Evolutionary conservation across 768 basidiomycete genomes (phyloP), one percentile per base, ranked within the genome.

Genomic region (Panellus pusillus): DNA sequence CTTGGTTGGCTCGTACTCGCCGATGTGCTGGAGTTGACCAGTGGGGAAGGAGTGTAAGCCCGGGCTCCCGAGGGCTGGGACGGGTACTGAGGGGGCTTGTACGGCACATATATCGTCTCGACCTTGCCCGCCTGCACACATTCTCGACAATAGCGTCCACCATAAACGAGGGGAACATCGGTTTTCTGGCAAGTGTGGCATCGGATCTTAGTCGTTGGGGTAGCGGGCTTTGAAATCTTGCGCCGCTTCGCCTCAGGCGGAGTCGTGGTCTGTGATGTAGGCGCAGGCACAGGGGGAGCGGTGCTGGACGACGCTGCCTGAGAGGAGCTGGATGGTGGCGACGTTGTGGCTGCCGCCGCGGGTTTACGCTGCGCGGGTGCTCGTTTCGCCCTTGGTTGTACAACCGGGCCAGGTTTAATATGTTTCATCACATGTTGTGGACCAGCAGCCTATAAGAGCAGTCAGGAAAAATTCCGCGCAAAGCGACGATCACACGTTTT

Each of bases 111-210:
- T 0, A 60, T 67, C 24, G 58, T 52, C 18, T 66, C 68, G 3
- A 68, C 74, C 57, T 70, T 76, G 9, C 84, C 83, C 36, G 77
- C 66, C 32, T 84, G 83, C 18, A 81, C 82, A 56, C 87, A 89
- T 11, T 79, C 78, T 18, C 86, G 80, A 69, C 87, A 90, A 64
- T 77, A 89, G 54, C 89, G 78, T 38, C 88, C 89, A 52, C 87
- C 87, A 65, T 84, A 74, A 47, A 89, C 80, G n/a, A 91, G 73
- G 7, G 89, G 89, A 13, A 90, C 88, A 62, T 87, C 85, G 14
- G 77, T 80, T 65, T 81, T 77, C 40, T 79, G 78, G 66, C 88
- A 91, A 6, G 79, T 69, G 36, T 77, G 69, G 57, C 88, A 91
- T 29, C 77, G 70, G 8, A 82, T 82, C 39, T 72, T 69, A 1